Conservation (phyloP, 257 asterid genomes). For the Datura wrightii region DNA sequence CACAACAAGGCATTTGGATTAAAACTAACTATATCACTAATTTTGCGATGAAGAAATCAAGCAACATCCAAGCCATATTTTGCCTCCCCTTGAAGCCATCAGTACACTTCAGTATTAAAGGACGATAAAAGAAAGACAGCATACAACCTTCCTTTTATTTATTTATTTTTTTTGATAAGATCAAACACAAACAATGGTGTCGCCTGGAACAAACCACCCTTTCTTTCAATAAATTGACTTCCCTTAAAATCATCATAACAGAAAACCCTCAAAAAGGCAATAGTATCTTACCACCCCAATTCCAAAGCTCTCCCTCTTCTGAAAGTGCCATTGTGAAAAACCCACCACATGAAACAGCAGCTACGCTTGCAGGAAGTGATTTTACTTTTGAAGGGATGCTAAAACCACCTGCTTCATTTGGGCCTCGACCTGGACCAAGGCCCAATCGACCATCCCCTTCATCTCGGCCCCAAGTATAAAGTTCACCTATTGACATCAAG, state of each 20-base stretch:
- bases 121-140: not conserved
- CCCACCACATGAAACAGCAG: slow-evolving; percentile 97
- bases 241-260: not conserved
- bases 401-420: slow-evolving; percentile 85
- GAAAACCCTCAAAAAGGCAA: not conserved
- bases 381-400: slow-evolving; percentile 83
- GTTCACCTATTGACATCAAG: slow-evolving; percentile 57
- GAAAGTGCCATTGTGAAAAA: slow-evolving; percentile 95
- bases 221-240: not conserved
- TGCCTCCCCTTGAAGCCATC: slow-evolving; percentile 70
- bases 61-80: slow-evolving; percentile 5
- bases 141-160: not conserved
- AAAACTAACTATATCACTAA: not conserved
- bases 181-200: not conserved
- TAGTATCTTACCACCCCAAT: slow-evolving; percentile 83
- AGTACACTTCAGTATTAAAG: not conserved
- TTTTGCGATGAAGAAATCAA: not conserved
- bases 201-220: slow-evolving; percentile 20
- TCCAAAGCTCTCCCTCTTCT: slow-evolving; percentile 91
- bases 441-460: slow-evolving; percentile 99
- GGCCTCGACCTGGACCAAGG: slow-evolving; percentile 96
- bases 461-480: slow-evolving; percentile 96
- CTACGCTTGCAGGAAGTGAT: slow-evolving; percentile 70
- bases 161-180: not conserved
- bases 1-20: not conserved